These are phyloP conservation scores for Psophocarpus tetragonolobus DNA, from an alignment of 306 rosid genomes.

Conservation along the genomic window DNA sequence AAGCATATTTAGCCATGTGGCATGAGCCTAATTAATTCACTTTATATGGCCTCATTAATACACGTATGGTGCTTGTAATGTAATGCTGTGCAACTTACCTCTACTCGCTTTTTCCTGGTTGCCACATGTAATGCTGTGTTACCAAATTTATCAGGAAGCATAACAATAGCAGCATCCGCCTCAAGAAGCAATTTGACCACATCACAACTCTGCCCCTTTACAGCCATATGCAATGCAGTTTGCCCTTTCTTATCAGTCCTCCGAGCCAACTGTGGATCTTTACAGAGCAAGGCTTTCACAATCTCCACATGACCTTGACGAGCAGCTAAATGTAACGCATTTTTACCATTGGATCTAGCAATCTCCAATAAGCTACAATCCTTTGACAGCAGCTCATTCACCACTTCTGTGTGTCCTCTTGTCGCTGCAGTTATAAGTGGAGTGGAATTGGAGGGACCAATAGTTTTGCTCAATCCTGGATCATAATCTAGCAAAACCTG, in stretches of 20 bases:
- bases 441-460: conserved; percentile 82
- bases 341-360: conserved; percentile 81
- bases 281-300: conserved; percentile 67
- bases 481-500: conserved; percentile 80
- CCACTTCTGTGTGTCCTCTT: conserved; percentile 80
- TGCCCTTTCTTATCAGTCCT: conserved; percentile 98
- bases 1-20: neutral
- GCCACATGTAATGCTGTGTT: conserved; percentile 94
- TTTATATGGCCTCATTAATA: conserved; percentile 6
- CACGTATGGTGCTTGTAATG: neutral
- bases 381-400: conserved; percentile 77
- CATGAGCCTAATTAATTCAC: neutral
- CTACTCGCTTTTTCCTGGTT: conserved; percentile 91
- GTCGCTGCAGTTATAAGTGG: conserved; percentile 95
- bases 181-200: conserved; percentile 90
- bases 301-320: conserved; percentile 90
- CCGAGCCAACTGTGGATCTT: conserved; percentile 91
- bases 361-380: conserved; percentile 80
- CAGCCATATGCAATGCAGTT: conserved; percentile 99
- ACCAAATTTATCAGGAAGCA: conserved; percentile 98
- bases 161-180: conserved; percentile 95
- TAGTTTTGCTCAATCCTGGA: conserved; percentile 74
- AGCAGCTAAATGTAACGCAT: conserved; percentile 91
- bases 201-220: conserved; percentile 90
- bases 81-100: conserved; percentile 56